A percentile compares a stretch with the other conserved stretches of the same genome.
Evolutionary conservation across 129 eudicot species (phyloP).

Genomic region (Flaveria bidentis): DNA sequence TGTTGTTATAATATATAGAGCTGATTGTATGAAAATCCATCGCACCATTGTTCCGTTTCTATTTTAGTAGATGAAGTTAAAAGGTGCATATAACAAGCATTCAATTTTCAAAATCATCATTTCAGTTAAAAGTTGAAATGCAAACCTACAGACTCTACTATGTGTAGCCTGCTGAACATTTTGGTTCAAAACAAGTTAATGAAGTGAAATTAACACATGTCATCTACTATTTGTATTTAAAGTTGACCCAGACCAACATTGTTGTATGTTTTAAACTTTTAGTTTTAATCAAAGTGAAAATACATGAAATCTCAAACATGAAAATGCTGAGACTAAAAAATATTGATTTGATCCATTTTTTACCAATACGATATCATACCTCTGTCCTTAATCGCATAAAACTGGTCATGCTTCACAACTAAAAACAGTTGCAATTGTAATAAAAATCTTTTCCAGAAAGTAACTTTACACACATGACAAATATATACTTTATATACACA

Average conservation of each 20-base stretch:
- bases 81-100: not conserved
- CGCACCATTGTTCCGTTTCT: not conserved
- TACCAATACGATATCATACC: not conserved
- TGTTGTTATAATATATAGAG: slow-evolving; percentile 19
- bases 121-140: not conserved
- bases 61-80: slow-evolving; percentile 4
- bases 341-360: not conserved
- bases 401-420: not conserved
- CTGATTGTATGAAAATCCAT: slow-evolving; percentile 6
- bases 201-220: not conserved
- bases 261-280: not conserved
- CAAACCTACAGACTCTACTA: not conserved
- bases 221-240: not conserved
- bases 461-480: not conserved
- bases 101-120: slow-evolving; percentile 22
- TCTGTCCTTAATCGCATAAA: not conserved
- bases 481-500: not conserved
- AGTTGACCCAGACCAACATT: not conserved
- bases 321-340: not conserved
- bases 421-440: not conserved
- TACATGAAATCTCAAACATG: not conserved
- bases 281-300: not conserved
- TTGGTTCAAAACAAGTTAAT: slow-evolving; percentile 11
- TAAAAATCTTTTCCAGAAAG: not conserved
- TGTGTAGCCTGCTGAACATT: not conserved